A percentile compares a stretch with the other conserved stretches of the same genome.
Evolutionary conservation across 257 asterid genomes (phyloP).

Genomic region (Ajuga chamaepitys): DNA sequence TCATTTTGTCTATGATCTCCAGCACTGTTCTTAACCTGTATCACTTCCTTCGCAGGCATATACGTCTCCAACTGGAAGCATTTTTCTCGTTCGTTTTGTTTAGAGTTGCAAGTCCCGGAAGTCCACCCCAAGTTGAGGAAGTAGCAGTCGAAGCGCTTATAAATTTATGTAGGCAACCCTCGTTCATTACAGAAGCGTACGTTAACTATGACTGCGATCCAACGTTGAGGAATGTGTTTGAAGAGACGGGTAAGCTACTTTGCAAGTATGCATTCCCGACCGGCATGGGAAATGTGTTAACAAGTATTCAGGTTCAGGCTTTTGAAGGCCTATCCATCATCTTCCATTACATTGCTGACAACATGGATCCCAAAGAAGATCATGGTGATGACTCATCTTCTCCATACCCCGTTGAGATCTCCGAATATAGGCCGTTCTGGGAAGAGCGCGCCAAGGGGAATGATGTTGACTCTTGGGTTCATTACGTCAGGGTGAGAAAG

Average conservation of each 20-base stretch:
- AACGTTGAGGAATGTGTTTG: slow-evolving; percentile 61
- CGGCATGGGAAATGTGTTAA: slow-evolving; percentile 31
- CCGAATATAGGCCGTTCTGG: slow-evolving; percentile 70
- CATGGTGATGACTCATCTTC: slow-evolving; percentile 32
- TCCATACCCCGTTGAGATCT: slow-evolving; percentile 64
- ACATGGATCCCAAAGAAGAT: slow-evolving; percentile 66
- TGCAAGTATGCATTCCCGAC: slow-evolving; percentile 87
- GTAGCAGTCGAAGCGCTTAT: slow-evolving; percentile 77
- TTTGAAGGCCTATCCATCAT: slow-evolving; percentile 69
- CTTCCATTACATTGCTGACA: slow-evolving; percentile 78
- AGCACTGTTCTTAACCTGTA: slow-evolving; percentile 78
- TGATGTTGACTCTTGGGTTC: slow-evolving; percentile 56
- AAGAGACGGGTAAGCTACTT: slow-evolving; percentile 65
- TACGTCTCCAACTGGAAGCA: slow-evolving; percentile 79
- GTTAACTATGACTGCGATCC: slow-evolving; percentile 88
- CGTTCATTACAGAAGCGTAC: slow-evolving; percentile 57
- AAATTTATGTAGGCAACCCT: slow-evolving; percentile 80
- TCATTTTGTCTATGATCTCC: slow-evolving; percentile 80
- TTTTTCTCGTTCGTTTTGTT: slow-evolving; percentile 71
- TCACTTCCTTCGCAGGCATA: slow-evolving; percentile 72
- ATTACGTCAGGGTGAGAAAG: slow-evolving; percentile 53
- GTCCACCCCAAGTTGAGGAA: slow-evolving; percentile 63
- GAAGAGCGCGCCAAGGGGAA: slow-evolving; percentile 52
- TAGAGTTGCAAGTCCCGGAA: slow-evolving; percentile 37
- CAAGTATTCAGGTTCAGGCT: slow-evolving; percentile 76